Percentiles rank a stretch among this genome's conserved stretches.
phyloP scores from a whole-genome alignment of 208 protist genomes.

The Leishmania tarentolae region DNA sequence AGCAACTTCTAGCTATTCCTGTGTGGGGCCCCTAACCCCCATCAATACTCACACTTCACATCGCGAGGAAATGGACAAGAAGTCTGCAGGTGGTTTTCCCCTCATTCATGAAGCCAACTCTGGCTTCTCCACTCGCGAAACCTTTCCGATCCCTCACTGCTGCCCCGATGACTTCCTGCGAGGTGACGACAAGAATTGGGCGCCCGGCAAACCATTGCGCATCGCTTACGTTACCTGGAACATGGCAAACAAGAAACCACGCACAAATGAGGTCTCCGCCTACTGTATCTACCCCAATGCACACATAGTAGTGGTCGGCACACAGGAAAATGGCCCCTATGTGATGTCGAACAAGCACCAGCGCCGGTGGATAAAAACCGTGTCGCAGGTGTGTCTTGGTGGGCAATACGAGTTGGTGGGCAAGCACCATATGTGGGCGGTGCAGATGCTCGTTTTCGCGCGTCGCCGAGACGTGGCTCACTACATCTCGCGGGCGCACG shows the following conservation, averaged over 20 bases:
- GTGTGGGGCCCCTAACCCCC: background rate
- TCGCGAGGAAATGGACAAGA: constrained; percentile 38
- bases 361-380: constrained; percentile 42
- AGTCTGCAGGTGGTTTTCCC: background rate
- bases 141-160: constrained; percentile 53
- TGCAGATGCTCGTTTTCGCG: constrained; percentile 86
- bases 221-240: constrained; percentile 86
- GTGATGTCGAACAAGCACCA: constrained; percentile 52
- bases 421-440: constrained; percentile 68
- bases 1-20: background rate
- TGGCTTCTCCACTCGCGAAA: constrained; percentile 38
- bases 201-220: constrained; percentile 68
- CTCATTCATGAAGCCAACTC: constrained; percentile 18
- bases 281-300: constrained; percentile 82
- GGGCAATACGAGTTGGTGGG: constrained; percentile 62
- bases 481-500: constrained; percentile 57
- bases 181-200: constrained; percentile 47
- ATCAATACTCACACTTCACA: background rate
- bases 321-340: constrained; percentile 84
- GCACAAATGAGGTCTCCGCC: constrained; percentile 49
- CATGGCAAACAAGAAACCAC: constrained; percentile 58
- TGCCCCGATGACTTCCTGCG: constrained; percentile 46
- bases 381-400: constrained; percentile 49
- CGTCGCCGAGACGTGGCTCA: constrained; percentile 60
- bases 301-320: constrained; percentile 79